Base-by-base conservation (phyloP, 441 rosid genomes). In the California macrophylla region DNA sequence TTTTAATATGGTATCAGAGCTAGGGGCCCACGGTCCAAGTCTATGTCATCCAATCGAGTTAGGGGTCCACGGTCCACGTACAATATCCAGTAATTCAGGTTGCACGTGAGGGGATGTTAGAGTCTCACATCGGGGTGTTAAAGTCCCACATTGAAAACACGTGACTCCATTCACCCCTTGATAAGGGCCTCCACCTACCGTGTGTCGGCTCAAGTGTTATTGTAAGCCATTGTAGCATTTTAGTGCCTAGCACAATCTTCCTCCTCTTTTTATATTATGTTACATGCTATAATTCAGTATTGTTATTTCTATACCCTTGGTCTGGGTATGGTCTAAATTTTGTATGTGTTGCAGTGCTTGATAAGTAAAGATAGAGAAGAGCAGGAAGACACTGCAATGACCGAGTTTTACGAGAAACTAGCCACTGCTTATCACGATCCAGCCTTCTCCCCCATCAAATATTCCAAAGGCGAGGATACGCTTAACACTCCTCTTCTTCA, bases 381-480 rank as follows among this genome's bases (percentile, higher is more conserved):
- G 78, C 79, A 76, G 78, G 82, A 82, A 52, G 88, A 87, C 15
- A 82, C 85, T 20, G 62, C 70, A 20, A 88, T 91, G 79, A 32
- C 80, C 1, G 92, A 85, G 67, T 91, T 91, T 74, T 85, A 78
- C 30, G 75, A 84, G 3, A 78, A 87, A 65, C 76, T 93, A 42
- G 82, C 78, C 0, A 80, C 83, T 34, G 87, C 94, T 18, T 93
- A 91, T 72, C 78, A 74, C 32, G 96, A 89, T 83, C 97, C 97
- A 56, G 88, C 93, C 21, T 69, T 86, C 76, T 79, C 64, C 64
- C 80, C 84, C 28, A 68, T 81, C 21, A 83, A 71, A 28, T 74
- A 79, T 74, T 76, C 82, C 60, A 38, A 82, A 21, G 81, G 69
- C 74, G 70, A 61, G 2, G 84, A 85, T 52, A 76, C 79, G 20